Conservation (phyloP, 2,329 filamentous ascomycete species). For the Neofusicoccum parvum region DNA sequence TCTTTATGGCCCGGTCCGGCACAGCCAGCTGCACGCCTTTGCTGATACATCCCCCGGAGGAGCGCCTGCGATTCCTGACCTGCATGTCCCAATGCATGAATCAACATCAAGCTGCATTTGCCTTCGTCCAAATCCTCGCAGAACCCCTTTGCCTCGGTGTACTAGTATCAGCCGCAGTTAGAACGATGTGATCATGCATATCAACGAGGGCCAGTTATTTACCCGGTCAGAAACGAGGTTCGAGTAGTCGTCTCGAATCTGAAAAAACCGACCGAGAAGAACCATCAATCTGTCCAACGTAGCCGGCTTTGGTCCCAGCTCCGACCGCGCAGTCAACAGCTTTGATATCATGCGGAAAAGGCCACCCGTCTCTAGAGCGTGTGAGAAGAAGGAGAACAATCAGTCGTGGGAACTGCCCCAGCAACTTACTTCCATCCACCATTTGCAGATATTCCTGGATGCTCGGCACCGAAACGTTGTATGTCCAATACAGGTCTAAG, state of each 20-base stretch:
- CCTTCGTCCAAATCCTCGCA: too few relatives aligned
- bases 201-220: background rate
- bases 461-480: conserved; percentile 48
- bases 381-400: background rate
- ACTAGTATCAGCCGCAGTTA: too few relatives aligned
- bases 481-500: conserved; percentile 53
- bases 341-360: background rate
- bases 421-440: conserved; percentile 41
- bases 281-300: background rate
- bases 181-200: too few relatives aligned
- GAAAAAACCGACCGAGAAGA: conserved; percentile 35
- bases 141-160: too few relatives aligned
- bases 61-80: too few relatives aligned
- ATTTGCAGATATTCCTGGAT: conserved; percentile 53
- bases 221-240: conserved; percentile 28
- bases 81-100: too few relatives aligned
- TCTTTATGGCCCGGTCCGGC: too few relatives aligned
- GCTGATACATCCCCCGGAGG: too few relatives aligned
- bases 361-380: background rate
- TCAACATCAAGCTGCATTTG: too few relatives aligned
- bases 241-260: conserved; percentile 39
- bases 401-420: background rate
- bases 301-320: conserved; percentile 6
- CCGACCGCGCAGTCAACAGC: background rate
- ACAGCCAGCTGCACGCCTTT: too few relatives aligned